Percentiles rank a stretch among this genome's conserved stretches.
Evolutionary conservation across 306 rosid species (phyloP).

Genomic region (Cicer arietinum): DNA sequence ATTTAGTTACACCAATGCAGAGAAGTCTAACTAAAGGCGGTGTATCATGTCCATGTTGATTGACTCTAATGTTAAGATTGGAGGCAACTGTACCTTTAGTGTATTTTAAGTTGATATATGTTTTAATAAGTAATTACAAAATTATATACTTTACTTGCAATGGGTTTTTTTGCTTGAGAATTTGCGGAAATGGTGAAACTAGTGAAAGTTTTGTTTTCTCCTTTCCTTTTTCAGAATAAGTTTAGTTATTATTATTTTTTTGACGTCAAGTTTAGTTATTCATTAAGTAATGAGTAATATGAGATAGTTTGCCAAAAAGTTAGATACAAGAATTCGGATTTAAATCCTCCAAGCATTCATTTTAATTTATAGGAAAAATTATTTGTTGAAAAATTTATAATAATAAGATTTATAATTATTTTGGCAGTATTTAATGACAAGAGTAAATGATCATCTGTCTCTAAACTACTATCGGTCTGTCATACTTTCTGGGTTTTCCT

Average conservation of each 20-base stretch:
- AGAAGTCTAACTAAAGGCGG: constrained; percentile 28
- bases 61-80: constrained; percentile 40
- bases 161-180: neutral
- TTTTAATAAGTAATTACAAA: neutral
- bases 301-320: neutral
- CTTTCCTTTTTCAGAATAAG: neutral
- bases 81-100: constrained; percentile 14
- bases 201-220: neutral
- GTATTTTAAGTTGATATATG: neutral
- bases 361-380: neutral
- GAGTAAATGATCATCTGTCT: neutral
- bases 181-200: neutral
- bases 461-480: neutral
- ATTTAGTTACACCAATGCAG: constrained; percentile 34
- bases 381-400: neutral
- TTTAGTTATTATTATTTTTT: neutral
- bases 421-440: neutral
- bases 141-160: neutral
- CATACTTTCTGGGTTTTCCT: neutral
- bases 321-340: neutral
- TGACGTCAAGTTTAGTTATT: too few species aligned
- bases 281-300: neutral
- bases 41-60: constrained; percentile 37
- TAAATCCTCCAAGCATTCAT: neutral
- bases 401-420: neutral